Evolutionary conservation across 371 early-diverging fungal species (phyloP), one percentile per base, ranked within the genome.

Genomic region (Actinomucor elegans): DNA sequence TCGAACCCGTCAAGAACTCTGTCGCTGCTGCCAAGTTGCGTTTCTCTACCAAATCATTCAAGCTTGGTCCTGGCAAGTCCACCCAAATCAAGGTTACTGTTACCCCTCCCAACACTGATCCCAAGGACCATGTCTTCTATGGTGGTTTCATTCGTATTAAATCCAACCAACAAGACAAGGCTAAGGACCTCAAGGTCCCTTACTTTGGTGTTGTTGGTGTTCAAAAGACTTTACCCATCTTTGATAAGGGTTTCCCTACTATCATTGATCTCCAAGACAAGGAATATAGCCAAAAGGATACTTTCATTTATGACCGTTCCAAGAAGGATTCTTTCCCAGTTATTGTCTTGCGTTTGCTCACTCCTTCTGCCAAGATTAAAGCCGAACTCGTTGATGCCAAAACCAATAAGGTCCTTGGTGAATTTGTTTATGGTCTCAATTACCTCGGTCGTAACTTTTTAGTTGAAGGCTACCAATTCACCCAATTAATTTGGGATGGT

Each of bases 161-260:
- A 44, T 44, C 59, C 27, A 43, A 52, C 28, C 55, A 55, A 38
- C 28, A 55, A 21, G 21, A 37, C 15, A 56, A 21, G 14, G 59
- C 52, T 26, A 63, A 52, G 40, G 50, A 73, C 31, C 56, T 72
- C 43, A 62, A 60, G 14, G 48, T 84, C 21, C 85, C 85, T 43
- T 84, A 83, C 62, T 66, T 77, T 45, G 85, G 83, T 52, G 45
- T 81, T 21, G 70, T 67, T 43, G 85, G 85, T 12, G 65, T 67
- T 34, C 55, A 76, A 55, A 48, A 54, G 48, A 52, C 66, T n/a
- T 61, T 70, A 18, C 66, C 70, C 34, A 45, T 70, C 44, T 63
- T 62, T 36, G 66, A 66, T 21, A 17, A 33, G 0, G 53, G 48
- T 14, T 49, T 50, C 33, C 66, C 64, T 26, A 53, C 35, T 4